Percentiles rank a stretch among this genome's conserved stretches.
Evolutionary conservation across 1,284 basidiomycete species (phyloP).

Genomic region (Jaminaea rosea): DNA sequence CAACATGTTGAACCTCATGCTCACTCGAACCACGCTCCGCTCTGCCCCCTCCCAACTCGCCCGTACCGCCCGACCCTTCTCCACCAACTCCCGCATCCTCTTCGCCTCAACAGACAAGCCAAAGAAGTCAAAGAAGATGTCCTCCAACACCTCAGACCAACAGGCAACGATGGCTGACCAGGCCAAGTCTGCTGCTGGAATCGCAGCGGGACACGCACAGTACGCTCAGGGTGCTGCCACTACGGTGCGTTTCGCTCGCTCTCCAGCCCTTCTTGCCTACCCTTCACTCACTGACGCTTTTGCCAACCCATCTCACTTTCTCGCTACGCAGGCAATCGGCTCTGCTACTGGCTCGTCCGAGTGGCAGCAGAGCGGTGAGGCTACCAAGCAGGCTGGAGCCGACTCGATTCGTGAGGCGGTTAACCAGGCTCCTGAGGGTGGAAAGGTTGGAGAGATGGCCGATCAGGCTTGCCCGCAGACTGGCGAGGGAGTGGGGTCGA

Average conservation of each 20-base stretch:
- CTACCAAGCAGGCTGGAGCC: neutral
- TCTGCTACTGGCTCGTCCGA: neutral
- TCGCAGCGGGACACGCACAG: neutral
- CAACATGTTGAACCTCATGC: no score
- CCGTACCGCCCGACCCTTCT: no score
- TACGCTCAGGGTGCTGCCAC: neutral
- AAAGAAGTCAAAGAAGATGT: no score
- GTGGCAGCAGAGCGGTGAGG: neutral
- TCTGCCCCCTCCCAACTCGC: no score
- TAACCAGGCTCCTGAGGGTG: neutral
- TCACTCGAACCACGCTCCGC: no score
- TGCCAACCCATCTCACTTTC: neutral
- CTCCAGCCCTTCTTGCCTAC: neutral
- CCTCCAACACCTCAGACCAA: neutral
- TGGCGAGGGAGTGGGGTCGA: neutral
- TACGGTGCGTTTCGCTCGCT: neutral
- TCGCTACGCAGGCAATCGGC: neutral
- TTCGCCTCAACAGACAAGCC: no score
- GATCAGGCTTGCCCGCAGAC: constrained; percentile 1
- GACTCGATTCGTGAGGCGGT: neutral
- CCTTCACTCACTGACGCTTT: neutral
- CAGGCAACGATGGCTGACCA: neutral
- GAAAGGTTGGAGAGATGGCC: neutral
- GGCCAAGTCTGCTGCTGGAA: neutral
- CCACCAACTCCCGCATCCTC: no score